Conservation (phyloP, 2,329 filamentous ascomycete species). For the Onygena corvina region DNA sequence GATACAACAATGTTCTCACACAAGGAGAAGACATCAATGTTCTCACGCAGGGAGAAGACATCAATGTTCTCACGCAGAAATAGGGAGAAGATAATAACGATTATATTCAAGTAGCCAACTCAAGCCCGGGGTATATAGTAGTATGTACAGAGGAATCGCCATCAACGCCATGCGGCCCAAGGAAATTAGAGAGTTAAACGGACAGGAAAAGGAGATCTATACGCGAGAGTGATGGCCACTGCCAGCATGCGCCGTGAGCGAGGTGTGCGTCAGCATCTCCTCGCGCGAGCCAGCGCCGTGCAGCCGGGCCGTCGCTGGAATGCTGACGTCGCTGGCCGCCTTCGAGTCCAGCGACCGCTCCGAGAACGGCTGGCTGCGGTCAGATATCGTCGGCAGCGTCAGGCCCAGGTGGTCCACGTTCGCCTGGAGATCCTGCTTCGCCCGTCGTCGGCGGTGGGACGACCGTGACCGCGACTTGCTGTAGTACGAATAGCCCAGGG, state of each 20-base stretch:
- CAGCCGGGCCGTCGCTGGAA: conserved; percentile 5
- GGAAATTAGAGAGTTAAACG: no score
- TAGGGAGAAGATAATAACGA: neutral
- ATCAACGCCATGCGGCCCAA: neutral
- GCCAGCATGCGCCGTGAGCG: neutral
- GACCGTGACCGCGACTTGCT: neutral
- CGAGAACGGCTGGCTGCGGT: neutral
- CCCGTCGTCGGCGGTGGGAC: neutral
- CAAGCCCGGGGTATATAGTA: no score
- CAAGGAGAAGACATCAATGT: no score
- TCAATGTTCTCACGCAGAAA: no score
- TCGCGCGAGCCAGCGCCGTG: conserved; percentile 10
- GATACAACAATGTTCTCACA: no score
- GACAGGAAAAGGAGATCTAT: no score
- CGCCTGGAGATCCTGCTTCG: neutral
- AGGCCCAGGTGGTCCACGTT: neutral
- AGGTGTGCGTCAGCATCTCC: conserved; percentile 9
- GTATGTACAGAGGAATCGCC: neutral
- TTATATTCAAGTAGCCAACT: no score
- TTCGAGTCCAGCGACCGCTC: neutral
- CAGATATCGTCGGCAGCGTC: neutral
- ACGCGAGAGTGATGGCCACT: no score
- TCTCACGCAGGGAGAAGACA: no score
- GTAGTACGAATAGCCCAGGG: neutral
- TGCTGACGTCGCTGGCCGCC: neutral